These are phyloP conservation scores for Ocimum tenuiflorum DNA, from an alignment of 257 asterid species.

Conservation along the genomic window DNA sequence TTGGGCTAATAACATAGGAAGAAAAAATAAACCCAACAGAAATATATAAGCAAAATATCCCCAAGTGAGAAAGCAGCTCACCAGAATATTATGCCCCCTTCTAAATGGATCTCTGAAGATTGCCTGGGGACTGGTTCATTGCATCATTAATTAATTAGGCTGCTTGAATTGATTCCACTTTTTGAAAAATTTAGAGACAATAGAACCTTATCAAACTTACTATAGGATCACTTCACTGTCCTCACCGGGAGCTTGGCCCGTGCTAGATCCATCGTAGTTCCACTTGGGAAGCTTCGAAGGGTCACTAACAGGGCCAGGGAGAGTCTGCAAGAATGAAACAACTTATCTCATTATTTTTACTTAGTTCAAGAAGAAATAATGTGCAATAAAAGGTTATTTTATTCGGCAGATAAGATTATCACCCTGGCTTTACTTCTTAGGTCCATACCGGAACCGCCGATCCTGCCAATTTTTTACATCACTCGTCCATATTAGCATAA, in stretches of 20 bases:
- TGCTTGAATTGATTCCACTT: neutral
- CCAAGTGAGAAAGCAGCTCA: conserved; percentile 18
- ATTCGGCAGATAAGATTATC: conserved; percentile 4
- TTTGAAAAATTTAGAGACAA: neutral
- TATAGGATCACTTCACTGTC: conserved; percentile 89
- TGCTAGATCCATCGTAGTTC: conserved; percentile 92
- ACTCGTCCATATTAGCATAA: neutral
- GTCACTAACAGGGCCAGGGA: conserved; percentile 50
- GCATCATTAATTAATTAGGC: neutral
- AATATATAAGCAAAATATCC: neutral
- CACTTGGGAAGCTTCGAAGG: conserved; percentile 80
- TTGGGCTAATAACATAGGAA: too few relatives aligned
- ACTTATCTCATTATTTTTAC: neutral
- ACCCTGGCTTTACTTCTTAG: conserved; percentile 91
- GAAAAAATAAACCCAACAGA: too few relatives aligned
- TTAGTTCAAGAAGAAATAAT: neutral
- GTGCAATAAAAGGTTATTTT: neutral
- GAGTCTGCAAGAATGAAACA: conserved; percentile 41
- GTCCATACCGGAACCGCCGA: conserved; percentile 94
- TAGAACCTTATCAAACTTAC: conserved; percentile 46
- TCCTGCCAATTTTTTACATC: conserved; percentile 37
- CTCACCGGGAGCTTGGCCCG: conserved; percentile 87
- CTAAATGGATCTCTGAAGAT: conserved; percentile 84
- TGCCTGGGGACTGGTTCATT: conserved; percentile 68
- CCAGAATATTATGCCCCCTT: conserved; percentile 71